These are phyloP conservation scores for Kodamaea laetipori DNA, from an alignment of 805 yeast genomes.

Conservation along the genomic window DNA sequence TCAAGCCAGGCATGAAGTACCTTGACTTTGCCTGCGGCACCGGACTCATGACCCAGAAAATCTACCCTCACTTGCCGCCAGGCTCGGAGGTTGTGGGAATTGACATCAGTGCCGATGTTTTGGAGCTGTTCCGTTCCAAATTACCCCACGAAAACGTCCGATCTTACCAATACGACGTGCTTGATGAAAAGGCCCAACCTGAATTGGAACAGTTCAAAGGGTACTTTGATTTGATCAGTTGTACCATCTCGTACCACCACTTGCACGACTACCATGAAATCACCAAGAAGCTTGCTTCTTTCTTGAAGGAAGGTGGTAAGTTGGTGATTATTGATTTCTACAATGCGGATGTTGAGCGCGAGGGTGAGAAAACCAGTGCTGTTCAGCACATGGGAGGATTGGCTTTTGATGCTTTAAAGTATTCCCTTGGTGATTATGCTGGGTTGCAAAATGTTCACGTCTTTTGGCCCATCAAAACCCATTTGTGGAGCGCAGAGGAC, in stretches of 20 bases:
- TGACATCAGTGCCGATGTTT: slow-evolving; percentile 35
- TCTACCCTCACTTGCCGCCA: slow-evolving; percentile 29
- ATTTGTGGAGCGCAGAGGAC: slow-evolving; percentile 26
- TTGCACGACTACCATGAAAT: slow-evolving; percentile 32
- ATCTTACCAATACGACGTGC: slow-evolving; percentile 27
- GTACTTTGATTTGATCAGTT: slow-evolving; percentile 35
- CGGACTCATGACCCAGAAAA: slow-evolving; percentile 35
- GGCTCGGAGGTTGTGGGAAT: slow-evolving; percentile 33
- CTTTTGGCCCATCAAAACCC: slow-evolving; percentile 22
- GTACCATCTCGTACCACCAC: slow-evolving; percentile 45
- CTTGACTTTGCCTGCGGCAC: slow-evolving; percentile 50
- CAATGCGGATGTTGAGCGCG: slow-evolving; percentile 28
- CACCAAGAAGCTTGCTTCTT: slow-evolving; percentile 31
- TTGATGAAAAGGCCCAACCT: slow-evolving; percentile 19
- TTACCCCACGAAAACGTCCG: slow-evolving; percentile 8
- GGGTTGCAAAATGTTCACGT: slow-evolving; percentile 25
- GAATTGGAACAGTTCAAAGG: slow-evolving; percentile 20
- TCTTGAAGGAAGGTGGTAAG: slow-evolving; percentile 37
- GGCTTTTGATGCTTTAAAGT: slow-evolving; percentile 24
- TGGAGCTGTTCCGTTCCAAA: slow-evolving; percentile 17
- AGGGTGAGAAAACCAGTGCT: slow-evolving; percentile 3
- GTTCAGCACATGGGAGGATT: slow-evolving; percentile 32
- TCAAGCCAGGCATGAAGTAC: slow-evolving; percentile 25
- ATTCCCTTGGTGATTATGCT: slow-evolving; percentile 23
- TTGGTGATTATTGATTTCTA: slow-evolving; percentile 42